Percentiles rank a stretch among this genome's conserved stretches.
Evolutionary conservation across 768 basidiomycete genomes (phyloP).

Genomic region (Tricholoma saponaceum): DNA sequence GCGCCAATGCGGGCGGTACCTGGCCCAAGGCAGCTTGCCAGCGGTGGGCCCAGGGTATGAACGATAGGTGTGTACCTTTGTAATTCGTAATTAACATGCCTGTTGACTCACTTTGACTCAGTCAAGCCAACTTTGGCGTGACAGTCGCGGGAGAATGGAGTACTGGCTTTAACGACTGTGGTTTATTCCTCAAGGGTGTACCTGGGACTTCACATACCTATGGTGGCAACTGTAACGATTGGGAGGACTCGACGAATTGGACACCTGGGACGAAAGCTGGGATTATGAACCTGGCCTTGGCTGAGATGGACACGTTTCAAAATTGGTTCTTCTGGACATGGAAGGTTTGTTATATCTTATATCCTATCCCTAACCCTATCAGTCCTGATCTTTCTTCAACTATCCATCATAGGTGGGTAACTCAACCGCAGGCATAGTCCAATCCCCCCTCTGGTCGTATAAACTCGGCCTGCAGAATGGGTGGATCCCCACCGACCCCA

Average conservation of each 20-base stretch:
- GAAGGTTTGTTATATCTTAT: constrained; percentile 31
- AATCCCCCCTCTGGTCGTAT: constrained; percentile 49
- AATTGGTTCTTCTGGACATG: constrained; percentile 48
- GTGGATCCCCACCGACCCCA: constrained; percentile 52
- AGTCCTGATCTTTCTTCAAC: constrained; percentile 1
- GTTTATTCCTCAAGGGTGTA: constrained; percentile 17
- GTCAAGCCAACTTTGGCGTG: constrained; percentile 49
- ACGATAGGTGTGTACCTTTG: constrained; percentile 18
- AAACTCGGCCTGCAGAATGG: constrained; percentile 36
- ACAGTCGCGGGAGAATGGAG: constrained; percentile 74
- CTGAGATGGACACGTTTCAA: constrained; percentile 33
- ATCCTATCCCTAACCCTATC: neutral
- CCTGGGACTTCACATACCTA: constrained; percentile 16
- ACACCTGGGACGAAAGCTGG: constrained; percentile 25
- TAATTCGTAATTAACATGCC: neutral
- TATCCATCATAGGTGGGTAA: constrained; percentile 31
- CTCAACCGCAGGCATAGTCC: constrained; percentile 31
- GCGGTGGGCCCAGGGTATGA: constrained; percentile 39
- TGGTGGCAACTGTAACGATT: constrained; percentile 27
- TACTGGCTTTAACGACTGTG: constrained; percentile 59
- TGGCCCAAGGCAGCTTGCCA: constrained; percentile 46
- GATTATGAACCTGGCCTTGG: constrained; percentile 48
- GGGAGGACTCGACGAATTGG: constrained; percentile 54
- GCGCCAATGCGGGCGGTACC: constrained; percentile 29
- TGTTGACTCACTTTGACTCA: constrained; percentile 8